Conservation (phyloP, 371 early-diverging fungal genomes). For the Apophysomyces elegans region DNA sequence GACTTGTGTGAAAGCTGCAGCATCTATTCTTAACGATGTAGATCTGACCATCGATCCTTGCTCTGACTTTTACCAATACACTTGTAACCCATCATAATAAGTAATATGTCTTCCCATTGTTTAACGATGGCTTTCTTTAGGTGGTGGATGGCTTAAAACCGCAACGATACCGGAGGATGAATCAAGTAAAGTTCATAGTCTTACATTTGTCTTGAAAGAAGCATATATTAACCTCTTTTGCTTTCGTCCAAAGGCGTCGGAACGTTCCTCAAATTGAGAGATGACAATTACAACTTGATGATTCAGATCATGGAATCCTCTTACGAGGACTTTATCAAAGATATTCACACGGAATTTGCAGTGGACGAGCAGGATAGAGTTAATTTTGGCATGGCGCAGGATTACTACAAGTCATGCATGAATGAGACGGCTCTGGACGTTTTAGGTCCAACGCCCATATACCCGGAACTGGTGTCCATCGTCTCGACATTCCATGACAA, state of each 20-base stretch:
- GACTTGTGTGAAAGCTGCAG: slow-evolving; percentile 47
- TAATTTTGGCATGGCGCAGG: slow-evolving; percentile 48
- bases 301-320: slow-evolving; percentile 26
- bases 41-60: slow-evolving; percentile 49
- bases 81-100: slow-evolving; percentile 40
- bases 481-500: slow-evolving; percentile 12
- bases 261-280: slow-evolving; percentile 28
- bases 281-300: slow-evolving; percentile 37
- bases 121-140: slow-evolving; percentile 20
- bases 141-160: slow-evolving; percentile 50
- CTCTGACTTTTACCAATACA: slow-evolving; percentile 52
- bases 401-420: slow-evolving; percentile 57
- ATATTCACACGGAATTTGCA: slow-evolving; percentile 12
- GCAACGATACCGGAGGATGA: slow-evolving; percentile 54
- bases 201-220: background rate
- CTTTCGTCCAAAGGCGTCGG: slow-evolving; percentile 31
- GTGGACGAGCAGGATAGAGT: slow-evolving; percentile 23
- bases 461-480: slow-evolving; percentile 29
- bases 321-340: slow-evolving; percentile 25
- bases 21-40: slow-evolving; percentile 37
- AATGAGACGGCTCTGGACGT: slow-evolving; percentile 41
- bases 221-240: background rate
- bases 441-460: slow-evolving; percentile 55
- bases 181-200: slow-evolving; percentile 27
- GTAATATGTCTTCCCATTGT: slow-evolving; percentile 1